Evolutionary conservation across 2,329 filamentous ascomycete genomes (phyloP), one percentile per base, ranked within the genome.

Genomic region (Sporothrix phasma): DNA sequence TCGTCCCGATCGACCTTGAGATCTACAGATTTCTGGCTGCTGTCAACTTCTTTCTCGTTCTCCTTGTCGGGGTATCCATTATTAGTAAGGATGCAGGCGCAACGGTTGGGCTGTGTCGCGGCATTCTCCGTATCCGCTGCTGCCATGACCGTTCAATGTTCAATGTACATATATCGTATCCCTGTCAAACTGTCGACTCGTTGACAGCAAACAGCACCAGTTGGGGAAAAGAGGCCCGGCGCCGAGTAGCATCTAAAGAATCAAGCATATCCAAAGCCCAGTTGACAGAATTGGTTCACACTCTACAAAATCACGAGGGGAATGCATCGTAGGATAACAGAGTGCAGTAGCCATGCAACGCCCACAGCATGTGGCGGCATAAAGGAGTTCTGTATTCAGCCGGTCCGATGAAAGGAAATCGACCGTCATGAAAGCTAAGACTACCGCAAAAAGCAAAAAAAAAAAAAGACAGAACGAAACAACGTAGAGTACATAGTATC

Each of bases 311-410:
- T 37, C 10, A 13, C 15, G 3, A 37, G 3, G 15, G 15, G 13
- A 37, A 24, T 7, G 53, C 22, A 43, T 37, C n/a, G 37, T n/a
- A 58, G 54, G 22, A 43, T 8, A 58, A n/a, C 5, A 29, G 15
- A 34, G 17, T 59, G 56, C 56, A 59, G 56, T 59, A 58, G 39
- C 19, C 54, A 45, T 59, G 56, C 56, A 31, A 29, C 56, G 56
- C 56, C 34, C 56, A 59, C 56, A 59, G 45, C 17, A 3, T 46
- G 56, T 59, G 56, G 56, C 56, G 56, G 56, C 56, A 59, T 45
- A 31, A 13, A 22, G 39, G 56, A 43, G 56, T 59, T 46, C 39
- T 46, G 56, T 45, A 59, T 59, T 59, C 31, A 39, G 56, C 15
- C 56, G 39, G 56, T 31, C 56, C 39, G 56, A 45, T 45, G 24